Evolutionary conservation across 2,329 filamentous ascomycete genomes (phyloP).

Genomic region (Diaporthe sp.): DNA sequence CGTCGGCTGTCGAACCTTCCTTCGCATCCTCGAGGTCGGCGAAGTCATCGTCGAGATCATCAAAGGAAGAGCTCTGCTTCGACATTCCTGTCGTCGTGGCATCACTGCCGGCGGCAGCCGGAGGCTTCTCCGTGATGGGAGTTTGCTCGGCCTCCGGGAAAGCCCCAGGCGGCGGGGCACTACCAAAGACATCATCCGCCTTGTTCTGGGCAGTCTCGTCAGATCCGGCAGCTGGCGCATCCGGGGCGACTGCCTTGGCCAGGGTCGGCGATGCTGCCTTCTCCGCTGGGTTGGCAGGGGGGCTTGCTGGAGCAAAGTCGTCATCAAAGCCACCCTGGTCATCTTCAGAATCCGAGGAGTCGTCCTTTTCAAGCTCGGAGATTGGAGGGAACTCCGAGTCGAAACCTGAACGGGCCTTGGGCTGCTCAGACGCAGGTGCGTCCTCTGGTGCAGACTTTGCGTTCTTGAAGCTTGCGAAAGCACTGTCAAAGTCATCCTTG

Average conservation of each 20-base stretch:
- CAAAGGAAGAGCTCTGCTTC: slow-evolving; percentile 68
- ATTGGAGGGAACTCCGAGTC: slow-evolving; percentile 93
- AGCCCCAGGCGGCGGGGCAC: slow-evolving; percentile 39
- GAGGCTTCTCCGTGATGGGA: slow-evolving; percentile 46
- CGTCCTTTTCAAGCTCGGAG: slow-evolving; percentile 82
- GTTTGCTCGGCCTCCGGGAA: slow-evolving; percentile 36
- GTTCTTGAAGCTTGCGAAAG: slow-evolving; percentile 79
- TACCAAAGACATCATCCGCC: slow-evolving; percentile 55
- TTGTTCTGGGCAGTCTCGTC: slow-evolving; percentile 35
- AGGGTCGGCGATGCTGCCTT: slow-evolving; percentile 42
- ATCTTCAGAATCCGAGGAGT: slow-evolving; percentile 84
- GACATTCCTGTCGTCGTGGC: slow-evolving; percentile 44
- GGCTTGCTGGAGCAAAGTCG: slow-evolving; percentile 80
- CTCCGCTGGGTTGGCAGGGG: slow-evolving; percentile 47
- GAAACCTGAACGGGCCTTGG: slow-evolving; percentile 63
- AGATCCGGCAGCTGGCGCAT: slow-evolving; percentile 32
- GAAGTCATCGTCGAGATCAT: slow-evolving; percentile 83
- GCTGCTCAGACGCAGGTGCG: slow-evolving; percentile 49
- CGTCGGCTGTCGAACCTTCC: slow-evolving; percentile 81
- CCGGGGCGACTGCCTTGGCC: slow-evolving; percentile 44
- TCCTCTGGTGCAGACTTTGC: slow-evolving; percentile 58
- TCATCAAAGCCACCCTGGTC: slow-evolving; percentile 91
- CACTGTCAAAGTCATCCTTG: slow-evolving; percentile 86
- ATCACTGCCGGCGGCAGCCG: slow-evolving; percentile 42
- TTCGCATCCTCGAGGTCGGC: slow-evolving; percentile 87